Evolutionary conservation across 148 eudicot species (phyloP), one percentile per base, ranked within the genome.

Genomic region (Camellia japonica): DNA sequence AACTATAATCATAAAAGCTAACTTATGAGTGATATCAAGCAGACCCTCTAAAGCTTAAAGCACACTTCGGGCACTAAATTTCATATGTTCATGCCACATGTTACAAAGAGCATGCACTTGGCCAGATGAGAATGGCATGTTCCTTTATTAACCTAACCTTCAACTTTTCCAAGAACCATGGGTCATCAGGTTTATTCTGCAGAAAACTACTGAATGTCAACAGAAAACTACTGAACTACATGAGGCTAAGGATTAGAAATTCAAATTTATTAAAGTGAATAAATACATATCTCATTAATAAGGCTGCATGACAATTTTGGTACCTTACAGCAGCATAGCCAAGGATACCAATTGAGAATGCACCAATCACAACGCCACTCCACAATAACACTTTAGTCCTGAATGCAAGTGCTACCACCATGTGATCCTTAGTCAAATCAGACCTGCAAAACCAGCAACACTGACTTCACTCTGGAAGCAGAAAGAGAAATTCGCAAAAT

Each of bases 291-390:
- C 0, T 18, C 7, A 11, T 7, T 20, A 79, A 47, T 8, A 13
- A 52, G 13, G 49, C 16, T 1, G 30, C 15, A 16, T 2, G 44
- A 70, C 18, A 46, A 20, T 23, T 68, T 68, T 11, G 66, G 43
- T 88, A 91, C 93, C 98, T 94, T 67, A 87, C 78, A 67, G 88
- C 79, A 74, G 93, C 87, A 78, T 89, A 92, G 74, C 93, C 88
- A 66, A 95, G 91, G 77, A 93, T 44, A 43, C 92, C 94, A 58
- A 93, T 52, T 71, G 97, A 93, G 47, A 90, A 3, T 10, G 98
- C 76, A 76, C 98, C 94, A 78, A 91, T 30, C 79, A 89, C 80
- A 69, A 90, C 79, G 64, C 93, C 92, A 76, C 91, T 87, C 97
- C 98, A 95, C 18, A 87, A 79, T 67, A 93, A 71, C 12, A 90